Evolutionary conservation across 345 rosid genomes (phyloP), one percentile per base, ranked within the genome.

Genomic region (Linum lewisii): DNA sequence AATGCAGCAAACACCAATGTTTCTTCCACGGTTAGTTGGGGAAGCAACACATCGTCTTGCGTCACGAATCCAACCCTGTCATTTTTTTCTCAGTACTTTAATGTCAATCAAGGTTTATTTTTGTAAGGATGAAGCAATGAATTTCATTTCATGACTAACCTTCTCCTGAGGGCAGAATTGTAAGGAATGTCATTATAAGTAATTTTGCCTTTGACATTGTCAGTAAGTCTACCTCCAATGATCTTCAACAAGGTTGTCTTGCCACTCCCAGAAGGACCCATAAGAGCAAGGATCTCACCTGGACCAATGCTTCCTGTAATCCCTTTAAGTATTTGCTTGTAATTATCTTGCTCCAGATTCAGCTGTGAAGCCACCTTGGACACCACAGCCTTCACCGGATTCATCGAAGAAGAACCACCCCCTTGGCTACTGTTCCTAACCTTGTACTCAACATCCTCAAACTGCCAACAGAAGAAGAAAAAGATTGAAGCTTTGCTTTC

Each of bases 201-300:
- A 16, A 87, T 65, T 10, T 68, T 85, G 45, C 99, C 97, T 44
- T 62, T 77, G 21, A 82, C 83, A 66, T 89, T 82, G 32, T 82
- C 87, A 15, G 75, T 72, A 34, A 89, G 58, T 78, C 99, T 85
- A 54, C 99, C 99, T 63, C 97, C 97, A 25, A 93, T 75, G 25
- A 85, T 83, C 76, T 84, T 93, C 68, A 89, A 71, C 65, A 93
- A 71, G 53, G 95, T 89, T 66, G 99, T 93, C 71, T 93, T 93
- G 14, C 97, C 99, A 63, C 97, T 93, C 24, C 99, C 99, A 5
- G 99, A 87, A 81, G 99, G 97, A 70, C 97, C 99, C 99, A 93
- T 93, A 8, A 87, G 44, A 23, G 95, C 97, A 36, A 93, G 92
- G 58, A 93, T 85, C 69, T 93, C 92, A 7, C 92, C 99, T 4